Base-by-base conservation (phyloP, 768 basidiomycete genomes). In the Fomitopsis pulvina region DNA sequence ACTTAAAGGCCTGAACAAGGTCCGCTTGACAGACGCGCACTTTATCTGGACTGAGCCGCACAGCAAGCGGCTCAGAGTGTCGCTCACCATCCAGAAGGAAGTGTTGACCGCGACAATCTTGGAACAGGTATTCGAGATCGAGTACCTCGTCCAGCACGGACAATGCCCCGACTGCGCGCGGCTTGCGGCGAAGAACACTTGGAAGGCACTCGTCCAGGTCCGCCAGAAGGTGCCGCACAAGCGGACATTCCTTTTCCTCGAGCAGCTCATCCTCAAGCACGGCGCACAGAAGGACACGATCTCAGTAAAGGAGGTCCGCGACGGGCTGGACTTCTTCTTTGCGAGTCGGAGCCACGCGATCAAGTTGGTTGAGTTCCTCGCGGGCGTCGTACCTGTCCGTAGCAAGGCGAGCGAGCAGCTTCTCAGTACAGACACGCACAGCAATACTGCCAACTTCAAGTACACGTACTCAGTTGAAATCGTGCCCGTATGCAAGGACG, bases 1-100 rank as follows among this genome's bases (percentile, higher is more conserved):
- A 66, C 81, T 98, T 60, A 95, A 94, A 63, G 93, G 93, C 2
- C 74, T 98, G 21, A 85, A 82, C 60, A 94, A 92, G 73, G 92
- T 98, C 24, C 87, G 95, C 43, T 70, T 99, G 38, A 94, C 96
- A n/a, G 95, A 98, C 54, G 96, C 96, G 2, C 90, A 92, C 55
- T 98, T 98, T 66, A 92, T 98, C 61, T 99, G 96, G 96, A 99
- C 96, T 20, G 96, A 99, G 63, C 96, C 96, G 2, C 95, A 99
- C 69, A 93, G 90, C 32, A 93, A 94, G 63, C 79, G 96, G 30
- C 66, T 98, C 54, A 80, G 92, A 41, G 83, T 99, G 48, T 95
- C 95, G 47, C 71, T 99, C 60, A 96, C 95, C 0, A 93, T 99
- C 54, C 96, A 99, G 71, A 99, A 99, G 73, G 96, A 98, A 77